Conservation (phyloP, 2,329 filamentous ascomycete genomes). For the Cordyceps pruinosa region DNA sequence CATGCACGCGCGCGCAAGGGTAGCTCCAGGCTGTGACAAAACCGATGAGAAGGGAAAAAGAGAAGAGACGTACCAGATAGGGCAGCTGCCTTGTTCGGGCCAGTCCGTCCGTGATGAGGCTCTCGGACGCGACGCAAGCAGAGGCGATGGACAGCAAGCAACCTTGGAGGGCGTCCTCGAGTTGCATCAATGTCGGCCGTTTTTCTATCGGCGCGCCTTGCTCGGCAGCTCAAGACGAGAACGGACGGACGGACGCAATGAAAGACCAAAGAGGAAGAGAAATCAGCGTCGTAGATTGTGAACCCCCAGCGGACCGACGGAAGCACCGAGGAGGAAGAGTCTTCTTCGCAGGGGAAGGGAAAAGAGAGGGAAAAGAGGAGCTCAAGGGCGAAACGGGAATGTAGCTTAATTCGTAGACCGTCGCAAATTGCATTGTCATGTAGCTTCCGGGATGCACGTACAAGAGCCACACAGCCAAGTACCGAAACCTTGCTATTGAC, state of each 20-base stretch:
- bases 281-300: neutral
- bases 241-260: too few relatives aligned
- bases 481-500: neutral
- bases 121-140: too few relatives aligned
- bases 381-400: slow-evolving; percentile 7
- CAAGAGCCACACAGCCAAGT: neutral
- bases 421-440: slow-evolving; percentile 9
- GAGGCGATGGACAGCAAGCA: too few relatives aligned
- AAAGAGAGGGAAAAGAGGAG: slow-evolving; percentile 3
- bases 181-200: too few relatives aligned
- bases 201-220: too few relatives aligned
- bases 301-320: neutral
- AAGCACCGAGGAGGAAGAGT: neutral
- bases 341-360: neutral
- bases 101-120: neutral
- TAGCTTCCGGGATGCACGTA: neutral
- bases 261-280: neutral
- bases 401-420: too few relatives aligned
- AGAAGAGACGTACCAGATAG: neutral
- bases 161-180: too few relatives aligned
- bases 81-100: neutral
- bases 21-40: neutral
- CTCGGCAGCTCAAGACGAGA: too few relatives aligned
- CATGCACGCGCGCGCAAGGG: slow-evolving; percentile 4
- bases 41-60: neutral